Evolutionary conservation across 192 early-diverging fungal genomes (phyloP).

Genomic region (Backusella tarrabulga): DNA sequence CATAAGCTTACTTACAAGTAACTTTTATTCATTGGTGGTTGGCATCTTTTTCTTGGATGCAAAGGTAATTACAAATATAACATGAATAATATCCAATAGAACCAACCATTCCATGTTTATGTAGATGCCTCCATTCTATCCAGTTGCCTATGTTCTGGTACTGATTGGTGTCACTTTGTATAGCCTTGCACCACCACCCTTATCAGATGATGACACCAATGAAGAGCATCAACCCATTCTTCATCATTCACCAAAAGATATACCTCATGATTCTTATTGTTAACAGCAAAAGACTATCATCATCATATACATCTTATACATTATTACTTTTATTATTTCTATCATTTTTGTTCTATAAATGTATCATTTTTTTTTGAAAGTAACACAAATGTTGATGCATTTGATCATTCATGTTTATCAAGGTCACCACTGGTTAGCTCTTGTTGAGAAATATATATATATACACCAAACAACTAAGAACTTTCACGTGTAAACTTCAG

Average conservation of each 20-base stretch:
- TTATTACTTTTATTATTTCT: background rate
- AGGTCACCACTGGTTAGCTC: too few species aligned
- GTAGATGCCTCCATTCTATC: conserved; percentile 31
- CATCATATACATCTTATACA: background rate
- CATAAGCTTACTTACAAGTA: conserved; percentile 32
- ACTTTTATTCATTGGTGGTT: conserved; percentile 31
- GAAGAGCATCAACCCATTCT: background rate
- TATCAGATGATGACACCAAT: background rate
- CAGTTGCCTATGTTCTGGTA: conserved; percentile 27
- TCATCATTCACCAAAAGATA: background rate
- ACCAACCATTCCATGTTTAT: background rate
- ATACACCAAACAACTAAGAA: too few species aligned
- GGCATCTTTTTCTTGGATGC: conserved; percentile 23
- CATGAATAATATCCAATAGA: too few species aligned
- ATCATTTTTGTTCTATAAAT: too few species aligned
- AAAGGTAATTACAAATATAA: conserved; percentile 1
- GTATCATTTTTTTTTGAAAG: too few species aligned
- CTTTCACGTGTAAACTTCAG: too few species aligned
- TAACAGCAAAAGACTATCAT: background rate
- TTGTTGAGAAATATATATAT: too few species aligned
- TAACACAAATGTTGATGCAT: too few species aligned
- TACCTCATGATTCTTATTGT: conserved; percentile 1
- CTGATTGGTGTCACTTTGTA: conserved; percentile 13
- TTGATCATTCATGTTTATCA: too few species aligned
- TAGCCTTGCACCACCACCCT: conserved; percentile 14